Conservation (phyloP, 768 basidiomycete genomes). For the Suillus bovinus region DNA sequence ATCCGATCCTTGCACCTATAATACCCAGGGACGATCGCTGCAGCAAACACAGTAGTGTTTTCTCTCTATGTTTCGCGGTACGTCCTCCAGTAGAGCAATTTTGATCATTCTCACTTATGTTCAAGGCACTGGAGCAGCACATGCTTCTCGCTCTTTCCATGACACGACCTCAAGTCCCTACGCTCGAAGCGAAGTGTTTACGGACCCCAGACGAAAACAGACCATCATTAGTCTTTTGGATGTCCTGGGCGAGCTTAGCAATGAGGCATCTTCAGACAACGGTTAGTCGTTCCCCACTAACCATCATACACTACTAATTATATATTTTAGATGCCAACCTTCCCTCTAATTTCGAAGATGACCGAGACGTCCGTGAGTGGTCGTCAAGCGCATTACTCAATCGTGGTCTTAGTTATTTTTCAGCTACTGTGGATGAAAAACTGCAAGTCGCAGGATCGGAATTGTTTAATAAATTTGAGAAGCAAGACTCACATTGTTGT, state of each 20-base stretch:
- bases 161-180: conserved; percentile 30
- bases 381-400: conserved; percentile 11
- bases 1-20: conserved; percentile 5
- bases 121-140: conserved; percentile 10
- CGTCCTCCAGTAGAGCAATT: conserved; percentile 23
- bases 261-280: conserved; percentile 36
- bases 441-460: conserved; percentile 51
- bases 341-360: conserved; percentile 43
- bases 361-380: conserved; percentile 43
- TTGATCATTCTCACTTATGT: conserved; percentile 14
- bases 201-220: conserved; percentile 41
- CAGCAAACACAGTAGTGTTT: background rate
- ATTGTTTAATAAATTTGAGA: conserved; percentile 49
- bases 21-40: background rate
- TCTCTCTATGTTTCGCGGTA: conserved; percentile 33
- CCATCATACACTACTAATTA: conserved; percentile 8
- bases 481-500: conserved; percentile 28
- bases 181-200: conserved; percentile 26
- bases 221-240: conserved; percentile 49
- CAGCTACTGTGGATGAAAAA: conserved; percentile 51
- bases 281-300: conserved; percentile 28
- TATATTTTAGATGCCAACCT: conserved; percentile 27
- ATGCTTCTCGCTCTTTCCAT: conserved; percentile 26
- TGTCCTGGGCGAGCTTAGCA: conserved; percentile 44
- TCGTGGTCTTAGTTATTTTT: conserved; percentile 17